Conservation (phyloP, 257 asterid species). For the Jacaranda mimosifolia region DNA sequence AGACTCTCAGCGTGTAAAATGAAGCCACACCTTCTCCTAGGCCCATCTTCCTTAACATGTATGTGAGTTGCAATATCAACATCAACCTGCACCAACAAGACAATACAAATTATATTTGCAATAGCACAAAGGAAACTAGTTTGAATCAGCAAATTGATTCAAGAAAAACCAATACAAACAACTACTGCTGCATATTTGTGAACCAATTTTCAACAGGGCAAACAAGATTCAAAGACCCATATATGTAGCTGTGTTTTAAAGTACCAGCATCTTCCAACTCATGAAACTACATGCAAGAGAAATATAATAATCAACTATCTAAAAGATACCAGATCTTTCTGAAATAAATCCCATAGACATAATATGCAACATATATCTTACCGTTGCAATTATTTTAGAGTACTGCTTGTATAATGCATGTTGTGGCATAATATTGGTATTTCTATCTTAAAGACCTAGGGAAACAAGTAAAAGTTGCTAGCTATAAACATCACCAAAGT, state of each 20-base stretch:
- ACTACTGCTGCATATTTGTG: not conserved
- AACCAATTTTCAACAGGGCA: not conserved
- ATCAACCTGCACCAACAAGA: slow-evolving; percentile 63
- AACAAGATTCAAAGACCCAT: not conserved
- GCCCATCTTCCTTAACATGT: slow-evolving; percentile 90
- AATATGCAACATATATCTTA: slow-evolving; percentile 18
- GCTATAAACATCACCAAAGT: not conserved
- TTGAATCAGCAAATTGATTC: not conserved
- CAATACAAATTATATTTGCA: not conserved
- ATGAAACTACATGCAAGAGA: not conserved
- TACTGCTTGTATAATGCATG: slow-evolving; percentile 21
- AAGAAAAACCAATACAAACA: not conserved
- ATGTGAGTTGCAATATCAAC: slow-evolving; percentile 84
- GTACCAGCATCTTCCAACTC: slow-evolving; percentile 27
- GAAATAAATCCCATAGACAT: not conserved
- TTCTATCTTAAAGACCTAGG: slow-evolving; percentile 2
- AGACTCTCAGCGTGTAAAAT: not conserved
- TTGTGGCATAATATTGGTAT: not conserved
- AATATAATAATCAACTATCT: too few species aligned
- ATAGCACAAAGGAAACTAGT: not conserved
- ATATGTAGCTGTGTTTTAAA: not conserved
- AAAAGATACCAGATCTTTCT: too few species aligned
- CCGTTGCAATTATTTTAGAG: not conserved
- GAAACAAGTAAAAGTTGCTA: not conserved
- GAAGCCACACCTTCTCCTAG: slow-evolving; percentile 69